Conservation (phyloP, 1,139 yeast genomes). For the Hansenula lynferdii region DNA sequence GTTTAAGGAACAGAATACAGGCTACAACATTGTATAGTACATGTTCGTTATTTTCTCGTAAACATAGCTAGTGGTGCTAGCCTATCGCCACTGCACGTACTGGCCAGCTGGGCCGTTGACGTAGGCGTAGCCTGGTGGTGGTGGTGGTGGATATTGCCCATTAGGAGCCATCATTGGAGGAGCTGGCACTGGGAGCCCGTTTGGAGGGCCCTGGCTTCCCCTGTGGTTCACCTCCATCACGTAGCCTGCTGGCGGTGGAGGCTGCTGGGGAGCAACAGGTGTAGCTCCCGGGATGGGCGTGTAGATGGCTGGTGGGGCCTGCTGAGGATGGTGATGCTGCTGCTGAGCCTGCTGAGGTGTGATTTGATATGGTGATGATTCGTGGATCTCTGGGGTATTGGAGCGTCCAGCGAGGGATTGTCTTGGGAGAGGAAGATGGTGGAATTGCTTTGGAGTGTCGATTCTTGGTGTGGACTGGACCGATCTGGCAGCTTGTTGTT, state of each 20-base stretch:
- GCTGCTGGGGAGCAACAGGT: conserved; percentile 3
- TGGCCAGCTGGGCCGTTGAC: conserved; percentile 1
- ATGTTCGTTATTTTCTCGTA: no score
- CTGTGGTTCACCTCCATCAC: conserved; percentile 1
- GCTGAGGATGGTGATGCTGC: background rate
- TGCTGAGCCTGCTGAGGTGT: background rate
- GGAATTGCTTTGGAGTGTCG: conserved; percentile 16
- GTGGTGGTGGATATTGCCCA: conserved; percentile 7
- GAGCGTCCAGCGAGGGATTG: conserved; percentile 14
- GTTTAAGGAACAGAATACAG: no score
- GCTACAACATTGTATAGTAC: no score
- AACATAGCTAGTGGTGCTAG: background rate
- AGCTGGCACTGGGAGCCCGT: background rate
- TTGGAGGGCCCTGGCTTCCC: conserved; percentile 3
- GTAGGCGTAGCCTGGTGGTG: conserved; percentile 8
- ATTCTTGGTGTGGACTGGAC: conserved; percentile 2
- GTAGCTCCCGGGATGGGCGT: conserved; percentile 1
- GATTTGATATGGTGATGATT: background rate
- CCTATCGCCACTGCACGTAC: conserved; percentile 8
- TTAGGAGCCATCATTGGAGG: no score
- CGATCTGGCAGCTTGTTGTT: background rate
- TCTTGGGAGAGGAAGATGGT: conserved; percentile 21
- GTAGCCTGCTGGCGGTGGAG: conserved; percentile 2
- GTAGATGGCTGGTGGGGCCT: background rate
- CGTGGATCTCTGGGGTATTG: conserved; percentile 8